Conservation (phyloP, 2,329 filamentous ascomycete genomes). For the Xylogone sp. region DNA sequence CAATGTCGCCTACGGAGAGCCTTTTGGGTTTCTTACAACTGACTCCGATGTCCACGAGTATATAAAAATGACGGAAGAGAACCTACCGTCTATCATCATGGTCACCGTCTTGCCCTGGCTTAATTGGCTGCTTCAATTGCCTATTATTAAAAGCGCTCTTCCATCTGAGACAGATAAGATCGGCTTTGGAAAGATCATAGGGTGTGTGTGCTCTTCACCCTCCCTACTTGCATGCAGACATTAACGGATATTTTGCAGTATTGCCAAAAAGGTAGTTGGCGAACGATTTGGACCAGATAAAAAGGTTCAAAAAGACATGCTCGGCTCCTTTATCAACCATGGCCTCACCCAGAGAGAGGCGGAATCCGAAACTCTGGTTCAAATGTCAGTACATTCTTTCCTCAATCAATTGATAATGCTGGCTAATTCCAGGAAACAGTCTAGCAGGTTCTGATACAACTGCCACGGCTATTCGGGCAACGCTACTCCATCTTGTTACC, state of each 20-base stretch:
- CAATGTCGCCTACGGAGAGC: constrained; percentile 46
- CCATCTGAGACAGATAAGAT: constrained; percentile 36
- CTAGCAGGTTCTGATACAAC: constrained; percentile 57
- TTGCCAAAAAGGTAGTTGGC: constrained; percentile 41
- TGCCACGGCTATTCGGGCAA: constrained; percentile 43
- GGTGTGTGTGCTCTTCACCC: constrained; percentile 31
- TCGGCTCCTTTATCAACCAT: constrained; percentile 45
- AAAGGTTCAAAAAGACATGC: constrained; percentile 46
- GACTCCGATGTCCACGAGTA: constrained; percentile 47
- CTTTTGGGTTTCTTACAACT: constrained; percentile 45
- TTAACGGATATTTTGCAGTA: constrained; percentile 28
- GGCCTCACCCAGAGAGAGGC: constrained; percentile 21
- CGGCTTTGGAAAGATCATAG: constrained; percentile 37
- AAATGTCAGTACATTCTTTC: constrained; percentile 21
- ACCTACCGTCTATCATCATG: constrained; percentile 39
- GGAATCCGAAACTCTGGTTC: constrained; percentile 11
- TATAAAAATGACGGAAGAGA: constrained; percentile 38
- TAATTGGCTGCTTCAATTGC: constrained; percentile 35
- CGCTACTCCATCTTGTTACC: constrained; percentile 12
- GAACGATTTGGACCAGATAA: constrained; percentile 40
- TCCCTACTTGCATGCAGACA: constrained; percentile 19
- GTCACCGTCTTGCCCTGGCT: constrained; percentile 39
- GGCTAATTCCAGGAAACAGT: constrained; percentile 6
- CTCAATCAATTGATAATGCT: not conserved
- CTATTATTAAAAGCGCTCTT: constrained; percentile 36